Evolutionary conservation across 2,329 filamentous ascomycete genomes (phyloP).

Genomic region (Plenodomus lindquistii): DNA sequence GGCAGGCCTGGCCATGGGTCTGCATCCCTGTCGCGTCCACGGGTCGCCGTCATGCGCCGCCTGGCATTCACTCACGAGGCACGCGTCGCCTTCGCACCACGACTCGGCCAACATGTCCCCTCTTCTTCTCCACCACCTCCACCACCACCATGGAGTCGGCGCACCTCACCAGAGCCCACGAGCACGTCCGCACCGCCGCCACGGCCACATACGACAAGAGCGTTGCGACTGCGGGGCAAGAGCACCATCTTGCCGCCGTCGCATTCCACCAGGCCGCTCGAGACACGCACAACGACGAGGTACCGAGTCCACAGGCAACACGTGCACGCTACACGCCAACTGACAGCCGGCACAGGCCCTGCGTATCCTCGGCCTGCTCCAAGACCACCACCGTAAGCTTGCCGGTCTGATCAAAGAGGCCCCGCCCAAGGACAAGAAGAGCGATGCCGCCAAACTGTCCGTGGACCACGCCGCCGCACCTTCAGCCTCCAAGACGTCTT

Average conservation of each 20-base stretch:
- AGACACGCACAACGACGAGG: slow-evolving; percentile 65
- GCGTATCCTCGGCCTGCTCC: slow-evolving; percentile 80
- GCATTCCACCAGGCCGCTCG: slow-evolving; percentile 86
- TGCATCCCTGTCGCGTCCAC: slow-evolving; percentile 6
- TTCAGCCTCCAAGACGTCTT: slow-evolving; percentile 20
- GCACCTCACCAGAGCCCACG: slow-evolving; percentile 76
- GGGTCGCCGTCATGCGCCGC: background rate
- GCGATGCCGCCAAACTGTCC: slow-evolving; percentile 8
- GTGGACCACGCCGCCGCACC: slow-evolving; percentile 15
- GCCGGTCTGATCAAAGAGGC: slow-evolving; percentile 79
- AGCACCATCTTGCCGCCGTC: slow-evolving; percentile 84
- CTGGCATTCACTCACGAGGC: slow-evolving; percentile 3
- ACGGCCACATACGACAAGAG: slow-evolving; percentile 70
- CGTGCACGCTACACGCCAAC: slow-evolving; percentile 20
- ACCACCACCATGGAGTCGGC: slow-evolving; percentile 67
- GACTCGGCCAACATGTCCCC: slow-evolving; percentile 10
- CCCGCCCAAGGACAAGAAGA: slow-evolving; percentile 32
- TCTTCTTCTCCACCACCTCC: background rate
- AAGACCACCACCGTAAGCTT: slow-evolving; percentile 83
- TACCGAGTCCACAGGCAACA: too few relatives aligned
- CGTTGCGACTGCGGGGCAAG: slow-evolving; percentile 79
- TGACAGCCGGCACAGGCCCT: slow-evolving; percentile 61
- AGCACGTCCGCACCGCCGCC: slow-evolving; percentile 84
- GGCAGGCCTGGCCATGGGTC: slow-evolving; percentile 2
- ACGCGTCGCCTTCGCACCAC: background rate